Evolutionary conservation across 2,329 filamentous ascomycete species (phyloP).

Genomic region (Didymella arachidicola): DNA sequence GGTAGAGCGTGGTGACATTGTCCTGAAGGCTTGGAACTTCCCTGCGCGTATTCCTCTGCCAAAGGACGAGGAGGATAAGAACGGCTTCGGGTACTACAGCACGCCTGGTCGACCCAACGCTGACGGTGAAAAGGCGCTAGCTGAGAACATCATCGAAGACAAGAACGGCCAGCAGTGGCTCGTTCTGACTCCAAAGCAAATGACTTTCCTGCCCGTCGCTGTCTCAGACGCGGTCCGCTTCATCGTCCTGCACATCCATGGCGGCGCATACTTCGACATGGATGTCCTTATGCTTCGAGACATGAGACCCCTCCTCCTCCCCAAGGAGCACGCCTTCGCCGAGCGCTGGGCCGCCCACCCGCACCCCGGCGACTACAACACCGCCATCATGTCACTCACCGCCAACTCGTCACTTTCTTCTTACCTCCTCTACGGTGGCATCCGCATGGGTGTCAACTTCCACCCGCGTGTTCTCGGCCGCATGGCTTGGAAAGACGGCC

Average conservation of each 20-base stretch:
- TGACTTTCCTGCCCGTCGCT: slow-evolving; percentile 66
- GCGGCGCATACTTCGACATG: slow-evolving; percentile 65
- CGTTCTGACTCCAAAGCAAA: slow-evolving; percentile 62
- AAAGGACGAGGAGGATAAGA: slow-evolving; percentile 56
- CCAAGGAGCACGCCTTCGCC: slow-evolving; percentile 61
- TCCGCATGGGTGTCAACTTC: slow-evolving; percentile 66
- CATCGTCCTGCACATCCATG: slow-evolving; percentile 62
- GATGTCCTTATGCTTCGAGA: slow-evolving; percentile 64
- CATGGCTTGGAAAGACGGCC: slow-evolving; percentile 64
- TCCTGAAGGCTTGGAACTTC: slow-evolving; percentile 62
- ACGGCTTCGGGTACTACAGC: slow-evolving; percentile 60
- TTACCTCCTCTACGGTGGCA: slow-evolving; percentile 63
- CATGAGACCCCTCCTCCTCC: slow-evolving; percentile 62
- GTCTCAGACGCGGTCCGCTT: slow-evolving; percentile 65
- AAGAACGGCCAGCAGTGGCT: slow-evolving; percentile 61
- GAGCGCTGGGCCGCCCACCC: slow-evolving; percentile 64
- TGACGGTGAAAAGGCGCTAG: slow-evolving; percentile 55
- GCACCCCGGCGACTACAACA: slow-evolving; percentile 64
- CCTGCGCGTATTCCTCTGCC: slow-evolving; percentile 62
- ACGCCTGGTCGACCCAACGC: slow-evolving; percentile 55
- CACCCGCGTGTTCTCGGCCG: slow-evolving; percentile 63
- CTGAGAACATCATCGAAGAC: slow-evolving; percentile 61
- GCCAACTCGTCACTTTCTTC: slow-evolving; percentile 64
- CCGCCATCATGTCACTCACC: slow-evolving; percentile 63
- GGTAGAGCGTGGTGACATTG: slow-evolving; percentile 62